Evolutionary conservation across 345 rosid species (phyloP), one percentile per base, ranked within the genome.

Genomic region (Ricinus communis): DNA sequence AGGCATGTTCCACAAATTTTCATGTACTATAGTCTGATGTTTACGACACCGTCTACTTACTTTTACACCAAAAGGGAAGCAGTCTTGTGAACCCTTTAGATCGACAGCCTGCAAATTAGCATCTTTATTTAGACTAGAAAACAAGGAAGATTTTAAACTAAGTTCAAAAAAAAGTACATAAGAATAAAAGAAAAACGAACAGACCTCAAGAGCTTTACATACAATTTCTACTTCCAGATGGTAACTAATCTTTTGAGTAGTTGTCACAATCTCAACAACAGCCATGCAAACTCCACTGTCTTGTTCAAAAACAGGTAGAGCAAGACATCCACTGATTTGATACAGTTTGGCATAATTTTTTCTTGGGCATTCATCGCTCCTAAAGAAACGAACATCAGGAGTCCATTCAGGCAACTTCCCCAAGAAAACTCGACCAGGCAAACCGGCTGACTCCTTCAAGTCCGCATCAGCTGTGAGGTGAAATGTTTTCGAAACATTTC

Each of bases 131-230:
- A 83, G 62, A 65, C 46, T 6, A 69, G 40, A 66, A 60, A 38
- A 74, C 55, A 66, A 74, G 68, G 31, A 72, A 57, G 71, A 8
- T 21, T 30, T 8, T 22, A 49, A 47, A 33, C 38, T 33, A 33
- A 33, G 38, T 33, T 33, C 2, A 30, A 19, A 1, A 21, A 50
- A 31, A 50, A 19, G 43, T 27, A 14, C 22, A 33, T 0, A 65
- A 49, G 16, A 41, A 41, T 1, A 21, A 21, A 24, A 25, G 16
- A 25, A 24, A 64, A 45, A 4, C n/a, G 72, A 79, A 62, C 76
- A 67, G 69, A 91, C 97, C 97, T 88, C 88, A 47, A 91, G 96
- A 79, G 97, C 97, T 82, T 87, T 80, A 83, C 93, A 76, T 68
- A 90, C 80, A 65, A 82, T 83, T 55, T 88, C 93, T 55, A 86